These are phyloP conservation scores for Nitzschia sp. DNA, from an alignment of 108 stramenopile genomes.

Conservation along the genomic window DNA sequence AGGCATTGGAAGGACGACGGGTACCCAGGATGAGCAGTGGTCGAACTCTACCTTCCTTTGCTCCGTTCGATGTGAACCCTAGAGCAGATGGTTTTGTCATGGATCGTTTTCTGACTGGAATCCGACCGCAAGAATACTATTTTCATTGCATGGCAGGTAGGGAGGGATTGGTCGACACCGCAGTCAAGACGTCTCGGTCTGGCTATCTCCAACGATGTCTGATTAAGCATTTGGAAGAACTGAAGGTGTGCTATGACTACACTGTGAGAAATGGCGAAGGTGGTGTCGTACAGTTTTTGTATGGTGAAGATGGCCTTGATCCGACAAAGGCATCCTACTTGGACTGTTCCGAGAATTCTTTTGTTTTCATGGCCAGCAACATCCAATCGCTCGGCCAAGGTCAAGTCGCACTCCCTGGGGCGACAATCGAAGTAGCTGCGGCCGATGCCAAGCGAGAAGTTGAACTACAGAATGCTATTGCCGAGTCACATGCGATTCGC, in stretches of 20 bases:
- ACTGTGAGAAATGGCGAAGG: slow-evolving; percentile 99
- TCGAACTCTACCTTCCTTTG: slow-evolving; percentile 96
- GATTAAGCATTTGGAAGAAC: slow-evolving; percentile 97
- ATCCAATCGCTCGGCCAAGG: slow-evolving; percentile 68
- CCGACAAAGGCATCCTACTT: slow-evolving; percentile 87
- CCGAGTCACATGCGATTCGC: slow-evolving; percentile 8
- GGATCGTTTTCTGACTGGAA: slow-evolving; percentile 98
- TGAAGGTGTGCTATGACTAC: slow-evolving; percentile 94
- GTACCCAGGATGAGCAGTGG: slow-evolving; percentile 98
- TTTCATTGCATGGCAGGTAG: slow-evolving; percentile 99
- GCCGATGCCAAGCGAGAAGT: slow-evolving; percentile 49
- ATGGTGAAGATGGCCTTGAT: slow-evolving; percentile 99
- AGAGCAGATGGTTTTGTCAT: slow-evolving; percentile 99
- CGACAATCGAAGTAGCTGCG: slow-evolving; percentile 64
- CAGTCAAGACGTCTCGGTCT: slow-evolving; percentile 98
- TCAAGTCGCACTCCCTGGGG: slow-evolving; percentile 55
- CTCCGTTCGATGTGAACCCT: slow-evolving; percentile 95
- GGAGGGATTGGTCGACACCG: slow-evolving; percentile 95
- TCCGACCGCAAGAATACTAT: slow-evolving; percentile 99
- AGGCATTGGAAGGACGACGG: slow-evolving; percentile 98
- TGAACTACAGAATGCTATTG: slow-evolving; percentile 32
- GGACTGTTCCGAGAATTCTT: slow-evolving; percentile 78
- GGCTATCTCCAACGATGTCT: slow-evolving; percentile 99
- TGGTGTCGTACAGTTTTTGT: slow-evolving; percentile 97
- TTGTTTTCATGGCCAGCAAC: slow-evolving; percentile 91